These are phyloP conservation scores for Aureobasidium sp. DNA, from an alignment of 2,329 filamentous ascomycete species.

Conservation along the genomic window DNA sequence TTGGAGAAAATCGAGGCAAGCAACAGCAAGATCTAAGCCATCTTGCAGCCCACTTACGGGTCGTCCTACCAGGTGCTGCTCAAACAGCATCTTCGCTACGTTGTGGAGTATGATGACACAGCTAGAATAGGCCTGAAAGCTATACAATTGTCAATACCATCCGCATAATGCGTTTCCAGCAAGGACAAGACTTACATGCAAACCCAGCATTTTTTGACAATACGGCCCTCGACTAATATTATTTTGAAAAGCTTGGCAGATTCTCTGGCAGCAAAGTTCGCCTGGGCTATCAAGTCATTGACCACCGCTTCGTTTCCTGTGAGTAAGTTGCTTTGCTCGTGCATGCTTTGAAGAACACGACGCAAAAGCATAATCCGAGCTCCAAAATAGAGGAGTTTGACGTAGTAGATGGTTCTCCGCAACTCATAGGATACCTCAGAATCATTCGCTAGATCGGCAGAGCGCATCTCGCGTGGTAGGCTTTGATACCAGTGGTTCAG, in stretches of 20 bases:
- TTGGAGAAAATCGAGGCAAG: constrained; percentile 2
- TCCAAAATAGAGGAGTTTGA: constrained; percentile 11
- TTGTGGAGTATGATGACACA: constrained; percentile 3
- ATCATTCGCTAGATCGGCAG: not conserved
- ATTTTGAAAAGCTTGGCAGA: constrained; percentile 6
- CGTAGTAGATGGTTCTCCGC: constrained; percentile 12
- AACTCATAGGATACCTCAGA: not conserved
- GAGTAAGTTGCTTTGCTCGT: not conserved
- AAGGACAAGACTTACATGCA: constrained; percentile 6
- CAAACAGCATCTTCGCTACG: not conserved
- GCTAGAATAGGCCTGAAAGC: constrained; percentile 14
- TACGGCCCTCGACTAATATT: not conserved
- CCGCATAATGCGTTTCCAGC: not conserved
- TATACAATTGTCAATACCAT: not conserved
- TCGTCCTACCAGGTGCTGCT: not conserved
- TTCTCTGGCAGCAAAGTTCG: not conserved
- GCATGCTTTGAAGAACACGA: constrained; percentile 2
- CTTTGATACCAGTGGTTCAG: not conserved
- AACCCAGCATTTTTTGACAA: constrained; percentile 13
- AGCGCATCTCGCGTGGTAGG: constrained; percentile 1
- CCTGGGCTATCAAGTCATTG: not conserved
- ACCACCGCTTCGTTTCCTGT: not conserved
- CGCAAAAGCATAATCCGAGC: constrained; percentile 12
- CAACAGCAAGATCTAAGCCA: not conserved
- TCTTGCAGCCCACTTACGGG: not conserved